Conservation (phyloP, 1,139 yeast species). For the Pichia sp. region DNA sequence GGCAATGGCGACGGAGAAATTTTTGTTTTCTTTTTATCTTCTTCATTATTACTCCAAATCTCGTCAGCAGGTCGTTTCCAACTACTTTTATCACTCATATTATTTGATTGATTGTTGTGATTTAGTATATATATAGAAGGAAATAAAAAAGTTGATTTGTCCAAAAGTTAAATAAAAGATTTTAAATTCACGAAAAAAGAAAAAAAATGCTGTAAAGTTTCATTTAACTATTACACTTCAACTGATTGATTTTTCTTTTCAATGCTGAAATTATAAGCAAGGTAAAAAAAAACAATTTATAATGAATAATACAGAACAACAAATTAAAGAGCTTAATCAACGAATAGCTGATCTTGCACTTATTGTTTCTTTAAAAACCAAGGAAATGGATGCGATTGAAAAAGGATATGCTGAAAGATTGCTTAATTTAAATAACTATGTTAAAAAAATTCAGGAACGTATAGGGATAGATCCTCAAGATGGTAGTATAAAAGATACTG, state of each 20-base stretch:
- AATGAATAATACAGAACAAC: constrained; percentile 12
- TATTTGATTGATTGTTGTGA: too few species aligned
- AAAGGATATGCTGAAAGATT: constrained; percentile 33
- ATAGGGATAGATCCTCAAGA: constrained; percentile 11
- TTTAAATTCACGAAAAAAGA: too few species aligned
- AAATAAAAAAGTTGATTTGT: too few species aligned
- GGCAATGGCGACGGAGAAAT: neutral
- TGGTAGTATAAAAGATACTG: constrained; percentile 1
- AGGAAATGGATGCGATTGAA: constrained; percentile 39
- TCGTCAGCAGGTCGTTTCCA: neutral
- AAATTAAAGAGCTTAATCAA: constrained; percentile 20
- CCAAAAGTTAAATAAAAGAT: too few species aligned
- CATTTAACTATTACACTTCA: too few species aligned
- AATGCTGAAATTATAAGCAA: too few species aligned
- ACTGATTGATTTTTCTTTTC: too few species aligned
- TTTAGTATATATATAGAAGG: too few species aligned
- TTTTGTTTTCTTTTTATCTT: neutral
- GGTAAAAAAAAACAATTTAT: too few species aligned
- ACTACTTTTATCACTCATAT: too few species aligned
- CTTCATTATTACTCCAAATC: neutral
- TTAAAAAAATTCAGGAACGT: constrained; percentile 20
- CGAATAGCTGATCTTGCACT: constrained; percentile 15
- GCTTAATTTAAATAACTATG: constrained; percentile 25
- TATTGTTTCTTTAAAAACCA: constrained; percentile 14
- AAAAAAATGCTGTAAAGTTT: too few species aligned